These are phyloP conservation scores for Yamadazyma philogaea DNA, from an alignment of 805 yeast genomes.

Conservation along the genomic window DNA sequence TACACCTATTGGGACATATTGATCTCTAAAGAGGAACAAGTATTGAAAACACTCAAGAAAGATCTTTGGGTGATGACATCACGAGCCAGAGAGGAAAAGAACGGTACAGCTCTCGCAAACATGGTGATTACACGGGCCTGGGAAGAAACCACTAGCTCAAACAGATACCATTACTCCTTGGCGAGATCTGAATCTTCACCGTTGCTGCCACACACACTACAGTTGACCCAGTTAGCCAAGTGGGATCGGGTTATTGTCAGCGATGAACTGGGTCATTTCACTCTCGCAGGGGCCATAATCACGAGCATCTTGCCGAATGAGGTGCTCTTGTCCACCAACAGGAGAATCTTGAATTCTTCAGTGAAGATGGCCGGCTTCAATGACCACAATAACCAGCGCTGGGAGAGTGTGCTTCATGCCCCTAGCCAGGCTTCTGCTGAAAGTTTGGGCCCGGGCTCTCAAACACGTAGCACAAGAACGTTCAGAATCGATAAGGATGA, in stretches of 20 bases:
- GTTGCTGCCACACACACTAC: conserved; percentile 18
- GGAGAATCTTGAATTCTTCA: conserved; percentile 48
- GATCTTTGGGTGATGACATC: conserved; percentile 70
- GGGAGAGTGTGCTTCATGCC: conserved; percentile 43
- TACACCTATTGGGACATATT: conserved; percentile 71
- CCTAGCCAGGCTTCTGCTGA: background rate
- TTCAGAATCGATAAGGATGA: conserved; percentile 82
- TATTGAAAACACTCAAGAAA: conserved; percentile 47
- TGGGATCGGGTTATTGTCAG: conserved; percentile 72
- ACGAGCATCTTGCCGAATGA: conserved; percentile 38
- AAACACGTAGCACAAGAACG: conserved; percentile 13
- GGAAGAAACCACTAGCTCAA: conserved; percentile 11
- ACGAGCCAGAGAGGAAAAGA: conserved; percentile 54
- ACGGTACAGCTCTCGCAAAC: conserved; percentile 58
- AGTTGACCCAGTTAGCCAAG: conserved; percentile 46
- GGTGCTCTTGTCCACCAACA: conserved; percentile 50
- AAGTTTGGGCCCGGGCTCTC: background rate
- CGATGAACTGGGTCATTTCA: conserved; percentile 77
- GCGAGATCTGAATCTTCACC: conserved; percentile 26
- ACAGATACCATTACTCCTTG: conserved; percentile 48
- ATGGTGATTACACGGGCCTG: conserved; percentile 25
- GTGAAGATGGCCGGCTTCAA: conserved; percentile 44
- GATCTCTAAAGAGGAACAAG: conserved; percentile 70
- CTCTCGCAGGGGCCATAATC: conserved; percentile 63
- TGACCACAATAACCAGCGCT: conserved; percentile 42